phyloP scores from a whole-genome alignment of 192 early-diverging fungal species.

The Coemansia sp. region DNA sequence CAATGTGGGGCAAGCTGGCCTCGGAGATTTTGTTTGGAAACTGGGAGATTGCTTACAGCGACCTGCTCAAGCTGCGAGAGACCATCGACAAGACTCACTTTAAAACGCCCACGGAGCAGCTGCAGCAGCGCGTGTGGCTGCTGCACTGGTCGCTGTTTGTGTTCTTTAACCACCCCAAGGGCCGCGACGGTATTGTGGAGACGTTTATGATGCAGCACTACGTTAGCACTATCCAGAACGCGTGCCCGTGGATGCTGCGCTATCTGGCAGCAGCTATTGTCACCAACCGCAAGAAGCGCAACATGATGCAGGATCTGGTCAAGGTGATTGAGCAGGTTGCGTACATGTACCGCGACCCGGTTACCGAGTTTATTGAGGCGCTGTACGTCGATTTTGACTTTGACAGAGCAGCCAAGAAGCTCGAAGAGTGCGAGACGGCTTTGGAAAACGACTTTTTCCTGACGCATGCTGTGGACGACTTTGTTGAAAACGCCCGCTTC shows the following conservation, averaged over 20 bases:
- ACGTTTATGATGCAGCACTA: conserved; percentile 88
- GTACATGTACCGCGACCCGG: conserved; percentile 82
- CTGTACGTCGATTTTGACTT: conserved; percentile 96
- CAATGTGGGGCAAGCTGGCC: conserved; percentile 96
- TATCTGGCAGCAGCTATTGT: conserved; percentile 91
- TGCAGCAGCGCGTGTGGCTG: conserved; percentile 91
- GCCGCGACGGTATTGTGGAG: conserved; percentile 91
- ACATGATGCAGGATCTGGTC: conserved; percentile 84
- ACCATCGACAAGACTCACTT: conserved; percentile 81
- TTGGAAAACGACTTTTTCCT: conserved; percentile 91
- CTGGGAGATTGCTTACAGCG: conserved; percentile 91
- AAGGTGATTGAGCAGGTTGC: conserved; percentile 84
- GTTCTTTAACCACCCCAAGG: conserved; percentile 97
- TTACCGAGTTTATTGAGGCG: conserved; percentile 91
- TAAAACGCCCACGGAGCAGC: conserved; percentile 75
- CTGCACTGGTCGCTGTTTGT: conserved; percentile 98
- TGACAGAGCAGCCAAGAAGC: conserved; percentile 81
- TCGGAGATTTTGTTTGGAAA: conserved; percentile 91
- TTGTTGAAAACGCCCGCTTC: conserved; percentile 89
- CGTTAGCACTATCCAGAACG: conserved; percentile 96
- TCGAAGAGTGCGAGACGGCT: conserved; percentile 85
- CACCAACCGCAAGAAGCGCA: conserved; percentile 85
- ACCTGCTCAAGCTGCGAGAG: conserved; percentile 83
- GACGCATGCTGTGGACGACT: conserved; percentile 82
- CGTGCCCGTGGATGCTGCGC: conserved; percentile 95